phyloP scores from a whole-genome alignment of 2,329 filamentous ascomycete species.

The Dichotomopilus funicola region DNA sequence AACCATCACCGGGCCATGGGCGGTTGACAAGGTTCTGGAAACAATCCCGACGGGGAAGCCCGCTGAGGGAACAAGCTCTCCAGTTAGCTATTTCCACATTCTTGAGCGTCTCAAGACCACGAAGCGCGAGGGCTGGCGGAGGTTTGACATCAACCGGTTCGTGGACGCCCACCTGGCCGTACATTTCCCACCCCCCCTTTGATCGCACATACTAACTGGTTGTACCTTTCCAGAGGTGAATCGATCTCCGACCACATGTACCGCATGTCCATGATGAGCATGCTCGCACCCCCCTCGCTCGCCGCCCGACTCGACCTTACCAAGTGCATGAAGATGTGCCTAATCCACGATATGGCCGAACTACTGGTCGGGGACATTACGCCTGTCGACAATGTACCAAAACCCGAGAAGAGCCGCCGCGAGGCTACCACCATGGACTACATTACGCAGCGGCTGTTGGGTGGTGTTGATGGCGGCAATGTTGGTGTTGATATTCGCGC shows the following conservation, averaged over 20 bases:
- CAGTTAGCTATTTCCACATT: constrained; percentile 88
- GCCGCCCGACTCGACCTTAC: constrained; percentile 65
- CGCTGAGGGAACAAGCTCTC: constrained; percentile 58
- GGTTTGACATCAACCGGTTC: constrained; percentile 67
- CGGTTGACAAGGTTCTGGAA: constrained; percentile 56
- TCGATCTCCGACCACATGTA: constrained; percentile 99
- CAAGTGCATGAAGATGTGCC: constrained; percentile 88
- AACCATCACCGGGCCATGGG: constrained; percentile 44
- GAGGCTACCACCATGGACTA: constrained; percentile 91
- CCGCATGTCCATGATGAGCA: constrained; percentile 93
- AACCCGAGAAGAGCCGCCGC: constrained; percentile 80
- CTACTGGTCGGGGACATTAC: constrained; percentile 94
- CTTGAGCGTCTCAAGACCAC: constrained; percentile 92
- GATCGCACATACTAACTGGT: constrained; percentile 5
- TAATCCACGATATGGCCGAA: constrained; percentile 97
- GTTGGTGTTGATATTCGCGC: constrained; percentile 62
- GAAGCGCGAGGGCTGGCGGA: constrained; percentile 90
- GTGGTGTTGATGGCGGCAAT: constrained; percentile 63
- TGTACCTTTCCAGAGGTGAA: constrained; percentile 55
- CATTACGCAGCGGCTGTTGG: constrained; percentile 66
- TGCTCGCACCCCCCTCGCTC: constrained; percentile 77
- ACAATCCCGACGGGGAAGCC: constrained; percentile 55
- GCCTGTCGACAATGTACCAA: constrained; percentile 77
- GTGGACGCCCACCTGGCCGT: neutral
- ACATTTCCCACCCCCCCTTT: neutral